Base-by-base conservation (phyloP, 192 early-diverging fungal species). In the Backusella mclennaniae region DNA sequence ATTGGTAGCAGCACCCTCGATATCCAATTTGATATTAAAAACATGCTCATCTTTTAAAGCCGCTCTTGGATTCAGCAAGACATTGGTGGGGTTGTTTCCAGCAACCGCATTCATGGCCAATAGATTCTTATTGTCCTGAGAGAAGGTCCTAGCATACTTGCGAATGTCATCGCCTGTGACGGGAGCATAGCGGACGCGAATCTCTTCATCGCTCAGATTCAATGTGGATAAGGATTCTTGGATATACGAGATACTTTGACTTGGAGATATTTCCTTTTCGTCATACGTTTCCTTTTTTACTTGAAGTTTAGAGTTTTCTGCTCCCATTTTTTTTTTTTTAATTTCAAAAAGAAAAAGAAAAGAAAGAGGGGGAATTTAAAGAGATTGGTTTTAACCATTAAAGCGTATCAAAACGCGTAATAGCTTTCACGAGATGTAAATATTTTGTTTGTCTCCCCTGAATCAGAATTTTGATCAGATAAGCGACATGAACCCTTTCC, bases 31-130 rank as follows among this genome's bases (percentile, higher is more conserved):
- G 44, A 85, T 80, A 41, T 85, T 86, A 70, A 90, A 91, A 17
- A 87, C 79, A 69, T 91, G 88, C 46, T 79, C 74, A 52, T 89
- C 84, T 4, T 86, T 84, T 14, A 90, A 83, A 0, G 84, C 77
- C 4, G 80, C 87, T 2, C 86, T 71, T 35, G 88, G 89, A 84
- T 89, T 90, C 33, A 89, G 83, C 17, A 92, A 81, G 14, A 91
- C 85, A 31, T 86, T 84, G 8, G 79, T 81, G 41, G 89, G 88
- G 23, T 91, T 80, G 63, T 90, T 85, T 31, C 80, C 85, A 33
- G 89, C 85, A 19, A 93, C 81, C 1, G 92, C 91, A 79, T 93
- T 90, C 71, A 89, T 84, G 14, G 89, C 90, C 68, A 94, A 84
- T 53, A 72, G 72, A 83, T 91, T 94, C 85, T 93, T 94, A 74